Base-by-base conservation (phyloP, 352 stramenopile species). In the Pythium sukuiense region DNA sequence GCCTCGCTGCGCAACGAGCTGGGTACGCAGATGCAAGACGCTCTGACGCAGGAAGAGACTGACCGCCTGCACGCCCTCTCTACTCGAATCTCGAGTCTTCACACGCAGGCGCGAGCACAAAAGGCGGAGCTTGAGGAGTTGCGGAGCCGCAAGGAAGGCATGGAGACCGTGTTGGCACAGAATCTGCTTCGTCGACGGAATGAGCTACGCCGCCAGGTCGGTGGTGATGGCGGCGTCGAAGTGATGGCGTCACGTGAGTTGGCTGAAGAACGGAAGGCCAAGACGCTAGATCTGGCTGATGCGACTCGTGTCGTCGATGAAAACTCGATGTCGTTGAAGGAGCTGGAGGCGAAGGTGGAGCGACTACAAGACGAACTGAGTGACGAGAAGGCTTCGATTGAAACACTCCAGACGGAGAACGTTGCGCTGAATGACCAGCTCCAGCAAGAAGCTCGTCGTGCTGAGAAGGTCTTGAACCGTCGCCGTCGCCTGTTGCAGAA, bases 81-180 rank as follows among this genome's bases (percentile, higher is more conserved):
- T 20, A 58, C 70, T 1, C 80, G 81, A 35, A 91, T 96, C 32
- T 89, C 85, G 6, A 63, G 80, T 18, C 72, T 98, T 30, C 85
- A 97, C 59, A 70, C 67, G n/a, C 81, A 98, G 68, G 90, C 98
- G 55, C 88, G 95, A 20, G 79, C 86, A 29, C 85, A 96, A 49
- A 88, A 78, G 48, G 78, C 81, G 37, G 68, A 77, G 16, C 67
- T 98, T 8, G 93, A 98, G 65, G 90, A 97, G 35, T 74, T 97
- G n/a, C 87, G 87, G 7, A 86, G 81, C 12, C 86, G 93, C 58
- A 93, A 96, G 43, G 86, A 98, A 33, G 81, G 83, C 13, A 80
- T 98, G 18, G 80, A 97, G 63, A 94, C 89, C 18, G 79, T 98
- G 49, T 72, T 99, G 9, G 80, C 88, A 53, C 85, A 98, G 65